Conservation (phyloP, 495 filamentous ascomycete species). For the Penicilliopsis zonata region DNA sequence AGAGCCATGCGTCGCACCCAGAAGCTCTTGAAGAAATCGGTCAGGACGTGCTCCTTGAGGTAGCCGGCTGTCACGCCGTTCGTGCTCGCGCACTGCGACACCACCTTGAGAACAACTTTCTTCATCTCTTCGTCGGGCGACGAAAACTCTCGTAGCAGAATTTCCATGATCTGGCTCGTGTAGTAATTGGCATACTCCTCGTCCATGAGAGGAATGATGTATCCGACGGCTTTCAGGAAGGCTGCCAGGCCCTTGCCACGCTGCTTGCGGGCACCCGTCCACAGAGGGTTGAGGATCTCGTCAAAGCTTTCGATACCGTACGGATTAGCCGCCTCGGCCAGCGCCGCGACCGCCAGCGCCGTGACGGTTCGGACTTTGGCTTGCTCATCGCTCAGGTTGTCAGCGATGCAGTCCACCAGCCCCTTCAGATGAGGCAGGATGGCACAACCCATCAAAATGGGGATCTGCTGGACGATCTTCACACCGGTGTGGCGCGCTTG, state of each 20-base stretch:
- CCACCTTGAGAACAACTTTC: slow-evolving; percentile 94
- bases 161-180: slow-evolving; percentile 97
- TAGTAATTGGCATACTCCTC: slow-evolving; percentile 99
- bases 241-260: slow-evolving; percentile 91
- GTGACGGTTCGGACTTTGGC: slow-evolving; percentile 95
- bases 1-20: slow-evolving; percentile 96
- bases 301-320: slow-evolving; percentile 99
- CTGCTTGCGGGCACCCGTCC: slow-evolving; percentile 92
- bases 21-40: slow-evolving; percentile 97
- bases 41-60: slow-evolving; percentile 86
- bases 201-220: slow-evolving; percentile 98
- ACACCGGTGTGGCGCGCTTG: slow-evolving; percentile 98
- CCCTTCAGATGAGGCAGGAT: slow-evolving; percentile 94
- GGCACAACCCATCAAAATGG: slow-evolving; percentile 98
- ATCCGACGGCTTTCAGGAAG: slow-evolving; percentile 95
- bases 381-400: slow-evolving; percentile 94
- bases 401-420: slow-evolving; percentile 90
- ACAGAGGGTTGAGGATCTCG: slow-evolving; percentile 91
- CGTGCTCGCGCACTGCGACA: slow-evolving; percentile 92
- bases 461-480: slow-evolving; percentile 98
- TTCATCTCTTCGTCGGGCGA: slow-evolving; percentile 99
- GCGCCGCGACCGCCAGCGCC: slow-evolving; percentile 84
- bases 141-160: slow-evolving; percentile 87
- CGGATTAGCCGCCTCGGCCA: slow-evolving; percentile 93
- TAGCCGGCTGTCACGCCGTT: slow-evolving; percentile 91